Evolutionary conservation across 176 grass and related monocot genomes (phyloP), one percentile per base, ranked within the genome.

Genomic region (Raddia distichophylla): DNA sequence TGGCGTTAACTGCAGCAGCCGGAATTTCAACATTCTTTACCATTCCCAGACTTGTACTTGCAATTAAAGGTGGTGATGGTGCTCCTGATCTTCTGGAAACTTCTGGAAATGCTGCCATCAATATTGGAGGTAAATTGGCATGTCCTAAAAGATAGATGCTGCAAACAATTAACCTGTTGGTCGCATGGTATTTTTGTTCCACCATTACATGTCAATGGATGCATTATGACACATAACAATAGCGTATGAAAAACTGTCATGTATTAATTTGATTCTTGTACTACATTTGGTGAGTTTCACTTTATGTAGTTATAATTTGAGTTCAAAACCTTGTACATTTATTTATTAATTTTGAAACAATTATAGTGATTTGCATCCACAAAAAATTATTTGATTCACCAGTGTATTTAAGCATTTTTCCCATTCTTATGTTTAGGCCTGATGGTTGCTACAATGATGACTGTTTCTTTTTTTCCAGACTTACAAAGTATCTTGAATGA

Each of bases 21-120:
- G 93, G 95, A 82, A 98, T 98, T 89, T 93, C 92, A 58, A 90
- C 80, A 59, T 87, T 98, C 69, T 98, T 98, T 82, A 98, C 93
- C 58, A 67, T 98, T 91, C 96, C 96, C 44, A 89, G 86, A 87
- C 91, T 98, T 71, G 75, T 98, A 86, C n/a, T 62, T 68, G 90
- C 96, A 77, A 67, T 98, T 79, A 81, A 88, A 89, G 90, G 96
- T 72, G 96, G 91, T 59, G 86, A 95, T 77, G 91, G 86, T 89
- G 87, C 93, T 80, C 96, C 96, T 79, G 89, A 93, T 91, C 67
- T 98, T 10, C 59, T 90, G 72, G 88, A 95, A 86, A 98, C 93
- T 87, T 70, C 75, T 81, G 86, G 86, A 11, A 98, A 98, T 88
- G 90, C 89, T 63, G 84, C 86, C 75, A 93, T 98, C 73, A 98